Evolutionary conservation across 164 flowering plant genomes (phyloP).

Genomic region (Umbilicus rupestris): DNA sequence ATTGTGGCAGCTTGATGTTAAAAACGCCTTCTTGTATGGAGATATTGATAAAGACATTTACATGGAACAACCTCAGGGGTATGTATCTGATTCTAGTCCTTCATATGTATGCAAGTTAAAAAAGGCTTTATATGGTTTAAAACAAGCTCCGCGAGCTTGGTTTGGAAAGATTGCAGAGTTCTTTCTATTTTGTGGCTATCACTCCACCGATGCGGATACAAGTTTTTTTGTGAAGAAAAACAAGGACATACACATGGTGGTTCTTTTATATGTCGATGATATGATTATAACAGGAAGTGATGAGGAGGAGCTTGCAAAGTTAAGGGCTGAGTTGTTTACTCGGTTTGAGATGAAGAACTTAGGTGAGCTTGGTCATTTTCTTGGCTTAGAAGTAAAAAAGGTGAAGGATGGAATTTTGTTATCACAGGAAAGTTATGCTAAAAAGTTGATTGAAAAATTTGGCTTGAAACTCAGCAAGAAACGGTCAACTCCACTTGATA

Average conservation of each 20-base stretch:
- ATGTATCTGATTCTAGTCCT: neutral
- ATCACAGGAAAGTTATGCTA: no score
- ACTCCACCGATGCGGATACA: no score
- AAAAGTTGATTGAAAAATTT: no score
- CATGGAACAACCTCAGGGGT: neutral
- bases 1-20: no score
- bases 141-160: neutral
- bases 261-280: neutral
- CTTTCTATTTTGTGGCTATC: no score
- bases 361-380: constrained; percentile 3
- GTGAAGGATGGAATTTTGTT: no score
- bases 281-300: constrained; percentile 1
- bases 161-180: no score
- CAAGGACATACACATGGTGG: no score
- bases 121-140: neutral
- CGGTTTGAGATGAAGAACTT: constrained; percentile 8
- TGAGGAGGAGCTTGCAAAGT: neutral
- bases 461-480: no score
- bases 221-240: neutral
- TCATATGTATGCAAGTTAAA: neutral
- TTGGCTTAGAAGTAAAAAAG: neutral
- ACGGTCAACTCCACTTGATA: no score
- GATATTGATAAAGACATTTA: no score
- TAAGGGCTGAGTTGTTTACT: neutral
- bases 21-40: no score